Percentiles rank a stretch among this genome's conserved stretches.
Evolutionary conservation across 1,284 basidiomycete species (phyloP).

Genomic region (Cronartium quercuum): DNA sequence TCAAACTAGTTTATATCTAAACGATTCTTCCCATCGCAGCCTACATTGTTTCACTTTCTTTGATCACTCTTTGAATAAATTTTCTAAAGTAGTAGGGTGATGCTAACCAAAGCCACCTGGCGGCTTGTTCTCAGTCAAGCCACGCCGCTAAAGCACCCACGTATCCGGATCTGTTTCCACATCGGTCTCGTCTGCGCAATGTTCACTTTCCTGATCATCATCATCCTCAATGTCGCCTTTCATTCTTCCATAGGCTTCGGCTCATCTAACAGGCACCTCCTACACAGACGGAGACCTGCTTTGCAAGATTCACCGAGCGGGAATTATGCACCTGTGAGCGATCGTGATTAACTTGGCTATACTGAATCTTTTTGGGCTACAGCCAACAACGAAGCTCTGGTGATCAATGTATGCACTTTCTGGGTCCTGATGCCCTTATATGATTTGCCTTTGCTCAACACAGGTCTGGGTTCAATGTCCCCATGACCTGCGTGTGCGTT

Average conservation of each 20-base stretch:
- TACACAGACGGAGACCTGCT: background rate
- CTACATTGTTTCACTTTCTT: too few species aligned
- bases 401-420: too few species aligned
- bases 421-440: too few species aligned
- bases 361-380: too few species aligned
- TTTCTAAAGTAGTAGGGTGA: background rate
- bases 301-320: slow-evolving; percentile 27
- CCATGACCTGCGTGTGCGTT: slow-evolving; percentile 7
- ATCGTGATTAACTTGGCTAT: too few species aligned
- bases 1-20: too few species aligned
- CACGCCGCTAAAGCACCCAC: background rate
- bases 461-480: slow-evolving; percentile 36
- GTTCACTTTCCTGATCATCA: background rate
- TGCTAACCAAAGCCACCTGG: background rate
- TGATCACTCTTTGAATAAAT: background rate
- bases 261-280: background rate
- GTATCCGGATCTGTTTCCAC: background rate
- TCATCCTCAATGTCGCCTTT: background rate
- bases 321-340: slow-evolving; percentile 12
- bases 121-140: background rate
- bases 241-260: background rate
- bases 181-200: background rate
- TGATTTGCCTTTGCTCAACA: background rate
- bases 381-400: too few species aligned
- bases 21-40: too few species aligned